phyloP scores from a whole-genome alignment of 352 stramenopile genomes.

The Pythium guiyangense region DNA sequence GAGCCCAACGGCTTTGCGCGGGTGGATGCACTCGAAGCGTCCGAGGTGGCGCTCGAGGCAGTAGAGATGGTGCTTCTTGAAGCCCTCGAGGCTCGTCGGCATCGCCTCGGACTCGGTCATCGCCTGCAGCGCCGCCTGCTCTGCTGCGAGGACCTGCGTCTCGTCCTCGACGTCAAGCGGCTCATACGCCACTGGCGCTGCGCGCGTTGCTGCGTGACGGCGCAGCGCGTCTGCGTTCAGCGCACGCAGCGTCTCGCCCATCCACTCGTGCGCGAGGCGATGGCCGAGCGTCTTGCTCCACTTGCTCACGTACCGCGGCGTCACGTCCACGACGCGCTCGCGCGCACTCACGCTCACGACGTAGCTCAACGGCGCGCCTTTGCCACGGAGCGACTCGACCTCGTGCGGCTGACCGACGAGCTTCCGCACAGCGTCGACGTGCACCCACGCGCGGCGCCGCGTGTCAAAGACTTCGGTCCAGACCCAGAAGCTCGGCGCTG shows the following conservation, averaged over 20 bases:
- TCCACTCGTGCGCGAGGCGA: slow-evolving; percentile 56
- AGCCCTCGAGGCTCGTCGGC: slow-evolving; percentile 71
- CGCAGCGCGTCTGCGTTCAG: slow-evolving; percentile 22
- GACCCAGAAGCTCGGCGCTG: slow-evolving; percentile 32
- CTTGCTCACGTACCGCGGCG: slow-evolving; percentile 44
- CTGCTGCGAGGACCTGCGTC: slow-evolving; percentile 19
- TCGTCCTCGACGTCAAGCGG: slow-evolving; percentile 4
- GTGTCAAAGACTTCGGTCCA: slow-evolving; percentile 72
- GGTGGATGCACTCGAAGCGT: slow-evolving; percentile 59
- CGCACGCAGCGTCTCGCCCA: slow-evolving; percentile 28
- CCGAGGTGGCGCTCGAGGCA: slow-evolving; percentile 71
- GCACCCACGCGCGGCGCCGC: slow-evolving; percentile 43
- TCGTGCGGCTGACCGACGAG: slow-evolving; percentile 42
- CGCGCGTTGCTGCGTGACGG: neutral
- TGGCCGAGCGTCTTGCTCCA: slow-evolving; percentile 61
- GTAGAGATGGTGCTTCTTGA: slow-evolving; percentile 77
- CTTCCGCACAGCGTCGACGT: slow-evolving; percentile 47
- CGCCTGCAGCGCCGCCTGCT: slow-evolving; percentile 36
- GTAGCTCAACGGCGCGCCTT: slow-evolving; percentile 50
- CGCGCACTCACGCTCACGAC: slow-evolving; percentile 51
- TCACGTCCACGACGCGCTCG: slow-evolving; percentile 54
- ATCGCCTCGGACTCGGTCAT: slow-evolving; percentile 46
- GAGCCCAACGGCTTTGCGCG: slow-evolving; percentile 58
- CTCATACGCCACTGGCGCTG: neutral
- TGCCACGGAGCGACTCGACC: slow-evolving; percentile 46